Base-by-base conservation (phyloP, 768 basidiomycete genomes). In the Amanita exitialis region DNA sequence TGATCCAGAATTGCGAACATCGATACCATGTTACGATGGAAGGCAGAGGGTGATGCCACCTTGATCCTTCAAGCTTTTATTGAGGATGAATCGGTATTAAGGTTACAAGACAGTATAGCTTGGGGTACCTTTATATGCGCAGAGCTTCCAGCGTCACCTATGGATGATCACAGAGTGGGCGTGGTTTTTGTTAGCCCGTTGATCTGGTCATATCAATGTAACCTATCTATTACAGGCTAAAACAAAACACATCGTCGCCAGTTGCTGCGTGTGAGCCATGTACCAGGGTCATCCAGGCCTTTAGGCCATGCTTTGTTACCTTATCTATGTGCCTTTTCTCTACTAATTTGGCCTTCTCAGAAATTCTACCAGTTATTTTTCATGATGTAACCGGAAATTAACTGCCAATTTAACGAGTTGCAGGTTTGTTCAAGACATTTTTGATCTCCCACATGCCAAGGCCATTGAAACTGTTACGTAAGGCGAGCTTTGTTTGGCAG, bases 271-370 rank as follows among this genome's bases (percentile, higher is more conserved):
- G 44, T 35, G 44, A 46, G 44, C 30, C 44, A 13, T 34, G 12
- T 16, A 46, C 32, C 21, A 47, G 45, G 44, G 15, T 45, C 45
- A n/a, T 38, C 25, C 49, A 49, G 42, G 12, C 32, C 32, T 4
- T 30, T 18, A 10, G 28, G n/a, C 23, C 27, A 49, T 23, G 49
- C 13, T 15, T 38, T 30, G 9, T 49, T 49, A 16, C 36, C 23
- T 27, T 23, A 18, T 37, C 7, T 6, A 16, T 6, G 38, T 38
- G 23, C 37, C 49, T 16, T 23, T 49, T 39, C 23, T 49, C 39
- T 34, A 49, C 49, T 41, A 49, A 49, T 41, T 25, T 15, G 49
- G 49, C 39, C 36, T 8, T 20, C 49, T 49, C 27, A 20, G 49
- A 30, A 9, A 18, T 32, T 20, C 48, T 49, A 27, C 38, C 48